A percentile compares a stretch with the other conserved stretches of the same genome.
phyloP scores from a whole-genome alignment of 73 alveolate species.

The Paramecium bursaria region DNA sequence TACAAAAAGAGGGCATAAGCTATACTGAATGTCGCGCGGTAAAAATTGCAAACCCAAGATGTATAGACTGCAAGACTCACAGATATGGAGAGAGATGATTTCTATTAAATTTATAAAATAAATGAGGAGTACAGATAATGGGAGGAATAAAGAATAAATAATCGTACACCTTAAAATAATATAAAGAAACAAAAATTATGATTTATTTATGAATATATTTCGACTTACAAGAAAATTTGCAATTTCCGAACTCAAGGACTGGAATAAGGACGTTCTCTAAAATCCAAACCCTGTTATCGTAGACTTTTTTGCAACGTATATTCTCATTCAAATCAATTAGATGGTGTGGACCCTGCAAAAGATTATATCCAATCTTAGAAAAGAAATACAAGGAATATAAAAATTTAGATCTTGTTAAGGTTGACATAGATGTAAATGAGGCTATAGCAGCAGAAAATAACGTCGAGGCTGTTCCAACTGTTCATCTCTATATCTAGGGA shows the following conservation, averaged over 20 bases:
- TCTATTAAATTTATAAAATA: no score
- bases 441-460: conserved; percentile 67
- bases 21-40: no score
- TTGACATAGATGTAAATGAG: conserved; percentile 76
- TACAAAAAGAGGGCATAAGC: background rate
- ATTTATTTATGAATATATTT: no score
- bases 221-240: no score
- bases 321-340: background rate
- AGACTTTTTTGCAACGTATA: conserved; percentile 78
- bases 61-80: no score
- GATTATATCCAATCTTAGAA: conserved; percentile 77
- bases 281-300: conserved; percentile 72
- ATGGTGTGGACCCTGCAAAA: conserved; percentile 84
- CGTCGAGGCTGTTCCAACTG: conserved; percentile 78
- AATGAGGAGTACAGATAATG: no score
- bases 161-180: no score
- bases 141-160: no score
- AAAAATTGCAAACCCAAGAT: no score
- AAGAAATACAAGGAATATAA: conserved; percentile 66
- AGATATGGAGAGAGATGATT: no score
- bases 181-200: no score
- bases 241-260: no score
- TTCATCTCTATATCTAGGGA: conserved; percentile 74
- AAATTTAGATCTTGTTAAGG: conserved; percentile 62
- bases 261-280: conserved; percentile 31